Percentiles rank a stretch among this genome's conserved stretches.
Evolutionary conservation across 1,139 yeast genomes (phyloP).

Genomic region (Yamadazyma triangularis): DNA sequence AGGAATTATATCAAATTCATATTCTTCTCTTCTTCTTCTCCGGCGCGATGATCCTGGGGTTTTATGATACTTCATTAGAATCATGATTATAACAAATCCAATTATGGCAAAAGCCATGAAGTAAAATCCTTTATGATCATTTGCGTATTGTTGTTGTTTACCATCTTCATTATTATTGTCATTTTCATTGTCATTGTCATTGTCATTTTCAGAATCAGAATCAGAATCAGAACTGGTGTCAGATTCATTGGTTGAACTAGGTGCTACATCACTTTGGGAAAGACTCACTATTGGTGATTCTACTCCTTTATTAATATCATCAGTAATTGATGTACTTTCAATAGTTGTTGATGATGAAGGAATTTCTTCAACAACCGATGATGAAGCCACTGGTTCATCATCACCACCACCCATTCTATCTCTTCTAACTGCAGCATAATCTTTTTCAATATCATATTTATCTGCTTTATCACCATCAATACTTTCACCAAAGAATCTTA

Average conservation of each 20-base stretch:
- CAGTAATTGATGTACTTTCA: neutral
- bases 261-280: conserved; percentile 3
- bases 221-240: conserved; percentile 1
- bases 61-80: conserved; percentile 52
- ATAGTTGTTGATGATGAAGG: conserved; percentile 1
- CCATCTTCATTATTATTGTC: conserved; percentile 23
- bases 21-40: conserved; percentile 65
- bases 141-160: conserved; percentile 24
- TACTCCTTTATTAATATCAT: conserved; percentile 1
- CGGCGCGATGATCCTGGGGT: conserved; percentile 45
- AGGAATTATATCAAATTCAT: conserved; percentile 74
- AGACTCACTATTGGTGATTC: neutral
- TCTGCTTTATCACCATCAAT: conserved; percentile 60
- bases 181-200: conserved; percentile 18
- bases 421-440: conserved; percentile 38
- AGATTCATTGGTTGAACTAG: conserved; percentile 4
- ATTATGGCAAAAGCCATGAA: conserved; percentile 55
- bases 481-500: conserved; percentile 79
- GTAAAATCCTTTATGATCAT: conserved; percentile 50
- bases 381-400: conserved; percentile 1
- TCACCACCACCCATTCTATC: conserved; percentile 16
- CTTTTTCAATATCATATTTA: conserved; percentile 34
- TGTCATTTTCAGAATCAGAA: conserved; percentile 3
- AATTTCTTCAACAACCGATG: conserved; percentile 3
- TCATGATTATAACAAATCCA: conserved; percentile 52